A percentile compares a stretch with the other conserved stretches of the same genome.
Evolutionary conservation across 1,284 basidiomycete species (phyloP).

Genomic region (Cryptococcus jaspeensis): DNA sequence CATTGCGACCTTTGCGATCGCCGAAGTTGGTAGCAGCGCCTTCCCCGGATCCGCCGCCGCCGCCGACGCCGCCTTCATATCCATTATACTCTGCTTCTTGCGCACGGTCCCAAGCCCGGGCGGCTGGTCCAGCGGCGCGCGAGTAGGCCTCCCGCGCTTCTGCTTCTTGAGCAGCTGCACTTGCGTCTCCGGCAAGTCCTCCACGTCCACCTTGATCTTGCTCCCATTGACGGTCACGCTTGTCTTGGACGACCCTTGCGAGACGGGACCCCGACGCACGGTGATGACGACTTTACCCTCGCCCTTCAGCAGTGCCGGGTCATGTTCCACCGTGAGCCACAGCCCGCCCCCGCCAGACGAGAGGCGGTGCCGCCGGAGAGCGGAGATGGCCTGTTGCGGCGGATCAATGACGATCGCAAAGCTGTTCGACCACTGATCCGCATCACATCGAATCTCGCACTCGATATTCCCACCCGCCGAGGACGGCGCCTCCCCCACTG

Average conservation of each 20-base stretch:
- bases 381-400: conserved; percentile 79
- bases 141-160: conserved; percentile 80
- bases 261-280: conserved; percentile 65
- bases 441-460: conserved; percentile 90
- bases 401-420: conserved; percentile 93
- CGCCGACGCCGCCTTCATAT: conserved; percentile 12
- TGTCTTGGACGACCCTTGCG: conserved; percentile 59
- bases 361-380: conserved; percentile 81
- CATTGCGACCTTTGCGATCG: conserved; percentile 22
- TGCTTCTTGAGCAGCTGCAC: conserved; percentile 76
- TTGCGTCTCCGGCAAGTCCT: conserved; percentile 86
- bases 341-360: conserved; percentile 86
- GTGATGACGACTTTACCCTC: conserved; percentile 67
- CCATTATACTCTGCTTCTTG: conserved; percentile 38
- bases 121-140: conserved; percentile 89
- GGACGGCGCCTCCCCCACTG: conserved; percentile 13
- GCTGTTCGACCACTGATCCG: conserved; percentile 84
- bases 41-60: conserved; percentile 9
- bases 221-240: conserved; percentile 88
- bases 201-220: conserved; percentile 80
- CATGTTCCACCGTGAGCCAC: conserved; percentile 94
- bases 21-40: neutral
- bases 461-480: conserved; percentile 59
- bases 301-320: conserved; percentile 69
- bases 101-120: conserved; percentile 73